Evolutionary conservation across 1,284 basidiomycete species (phyloP), one percentile per base, ranked within the genome.

Genomic region (Quambalaria eucalypti): DNA sequence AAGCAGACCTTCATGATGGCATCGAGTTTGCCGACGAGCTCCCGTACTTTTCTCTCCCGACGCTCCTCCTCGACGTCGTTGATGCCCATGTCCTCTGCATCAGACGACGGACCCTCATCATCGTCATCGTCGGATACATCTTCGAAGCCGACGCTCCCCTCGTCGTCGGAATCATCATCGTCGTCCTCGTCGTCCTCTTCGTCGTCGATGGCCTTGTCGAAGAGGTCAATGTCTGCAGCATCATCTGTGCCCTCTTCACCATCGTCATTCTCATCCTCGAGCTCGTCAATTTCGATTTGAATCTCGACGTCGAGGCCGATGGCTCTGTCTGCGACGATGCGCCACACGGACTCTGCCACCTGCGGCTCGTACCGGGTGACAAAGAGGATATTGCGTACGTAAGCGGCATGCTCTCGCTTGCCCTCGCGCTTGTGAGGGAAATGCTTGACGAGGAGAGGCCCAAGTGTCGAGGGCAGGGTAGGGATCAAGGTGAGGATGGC

Each of bases 241-340:
- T 36, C 44, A 39, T 47, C 19, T 28, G 68, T 71, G 19, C 73
- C 72, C 2, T 77, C 76, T 16, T 74, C 72, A 21, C 85, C 87
- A 1, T 81, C 81, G 12, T 84, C 80, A 67, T 84, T 83, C 36
- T 67, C 70, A 12, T 77, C 77, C 55, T 95, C 92, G 19, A 93
- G 79, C 65, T 96, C 91, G 74, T 97, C 93, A 2, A 93, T 76
- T 69, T 93, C 90, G 21, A 92, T 87, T 76, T 96, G 93, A 50
- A 99, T 95, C 77, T 98, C 93, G 46, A 93, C 92, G 75, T 99
- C 95, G 56, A 98, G 90, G 75, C 93, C 86, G 38, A 98, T 85
- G 44, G 91, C 88, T 16, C 90, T 83, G 74, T 95, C 91, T 16
- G 97, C 82, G 39, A 96, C 87, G 0, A 86, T 84, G 1, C 84